Conservation (phyloP, 305 asterid genomes). For the Fraxinus sp. region DNA sequence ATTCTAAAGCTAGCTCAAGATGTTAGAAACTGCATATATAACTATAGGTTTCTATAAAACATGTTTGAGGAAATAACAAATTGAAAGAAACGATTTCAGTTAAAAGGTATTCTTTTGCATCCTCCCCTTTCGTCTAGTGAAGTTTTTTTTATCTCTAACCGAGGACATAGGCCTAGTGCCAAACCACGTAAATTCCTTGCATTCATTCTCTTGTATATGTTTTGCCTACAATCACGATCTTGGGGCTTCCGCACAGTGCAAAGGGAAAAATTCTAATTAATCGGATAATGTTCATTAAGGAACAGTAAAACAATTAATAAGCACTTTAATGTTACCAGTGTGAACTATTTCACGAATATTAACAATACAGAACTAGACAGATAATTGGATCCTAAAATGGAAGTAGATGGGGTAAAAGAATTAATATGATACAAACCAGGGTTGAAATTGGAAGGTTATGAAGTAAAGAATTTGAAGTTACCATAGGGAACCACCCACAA, state of each 20-base stretch:
- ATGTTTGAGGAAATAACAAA: neutral
- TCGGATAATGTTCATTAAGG: neutral
- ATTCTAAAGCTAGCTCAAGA: neutral
- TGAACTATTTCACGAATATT: neutral
- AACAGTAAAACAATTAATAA: neutral
- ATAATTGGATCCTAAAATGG: neutral
- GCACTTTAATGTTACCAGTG: neutral
- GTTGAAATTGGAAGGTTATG: neutral
- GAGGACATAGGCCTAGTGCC: neutral
- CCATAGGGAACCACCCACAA: conserved; percentile 76
- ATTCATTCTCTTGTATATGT: neutral
- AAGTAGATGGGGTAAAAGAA: neutral
- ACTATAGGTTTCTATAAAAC: neutral
- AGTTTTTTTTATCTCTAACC: neutral
- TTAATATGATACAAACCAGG: neutral
- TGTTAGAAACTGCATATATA: neutral
- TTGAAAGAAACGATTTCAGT: neutral
- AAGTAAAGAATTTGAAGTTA: conserved; percentile 28
- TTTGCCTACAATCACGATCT: neutral
- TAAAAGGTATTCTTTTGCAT: neutral
- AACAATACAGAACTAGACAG: neutral
- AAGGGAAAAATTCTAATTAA: neutral
- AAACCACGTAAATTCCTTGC: neutral
- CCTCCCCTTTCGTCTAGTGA: neutral
- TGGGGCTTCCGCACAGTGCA: neutral